Evolutionary conservation across 495 filamentous ascomycete genomes (phyloP).

Genomic region (Chaetomium cochliodes): DNA sequence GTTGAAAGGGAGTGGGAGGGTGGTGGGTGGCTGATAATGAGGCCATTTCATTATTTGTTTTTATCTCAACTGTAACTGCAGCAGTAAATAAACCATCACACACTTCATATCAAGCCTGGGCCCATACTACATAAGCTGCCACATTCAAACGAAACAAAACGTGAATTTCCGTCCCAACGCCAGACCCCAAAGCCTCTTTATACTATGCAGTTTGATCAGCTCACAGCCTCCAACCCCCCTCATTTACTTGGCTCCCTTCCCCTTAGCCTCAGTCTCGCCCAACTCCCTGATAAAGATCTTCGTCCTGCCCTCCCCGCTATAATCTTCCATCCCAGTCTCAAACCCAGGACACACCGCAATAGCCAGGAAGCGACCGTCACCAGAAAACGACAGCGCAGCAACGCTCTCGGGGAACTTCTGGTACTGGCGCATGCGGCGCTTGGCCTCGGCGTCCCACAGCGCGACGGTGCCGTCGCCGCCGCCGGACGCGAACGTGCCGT

Average conservation of each 20-base stretch:
- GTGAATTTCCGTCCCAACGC: conserved; percentile 11
- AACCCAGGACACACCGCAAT: conserved; percentile 86
- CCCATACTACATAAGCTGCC: background rate
- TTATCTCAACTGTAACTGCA: background rate
- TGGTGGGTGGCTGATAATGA: no score
- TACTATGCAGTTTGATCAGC: background rate
- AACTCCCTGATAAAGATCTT: conserved; percentile 81
- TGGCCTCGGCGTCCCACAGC: conserved; percentile 90
- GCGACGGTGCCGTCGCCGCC: conserved; percentile 94
- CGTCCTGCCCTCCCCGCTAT: conserved; percentile 64
- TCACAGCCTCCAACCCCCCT: no score
- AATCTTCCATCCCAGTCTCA: conserved; percentile 83
- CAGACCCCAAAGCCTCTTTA: conserved; percentile 9
- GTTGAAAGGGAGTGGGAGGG: no score
- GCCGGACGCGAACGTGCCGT: conserved; percentile 89
- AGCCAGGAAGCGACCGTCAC: conserved; percentile 78
- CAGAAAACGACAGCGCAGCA: conserved; percentile 70
- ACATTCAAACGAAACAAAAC: background rate
- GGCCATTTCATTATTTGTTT: background rate
- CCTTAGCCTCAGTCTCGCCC: conserved; percentile 81
- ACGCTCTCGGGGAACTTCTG: conserved; percentile 78
- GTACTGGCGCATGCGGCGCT: conserved; percentile 87
- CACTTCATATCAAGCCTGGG: background rate
- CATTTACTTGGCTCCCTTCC: conserved; percentile 64
- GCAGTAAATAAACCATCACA: background rate